These are phyloP conservation scores for Chlorella vulgaris DNA, from an alignment of 139 green algal genomes.

Conservation along the genomic window DNA sequence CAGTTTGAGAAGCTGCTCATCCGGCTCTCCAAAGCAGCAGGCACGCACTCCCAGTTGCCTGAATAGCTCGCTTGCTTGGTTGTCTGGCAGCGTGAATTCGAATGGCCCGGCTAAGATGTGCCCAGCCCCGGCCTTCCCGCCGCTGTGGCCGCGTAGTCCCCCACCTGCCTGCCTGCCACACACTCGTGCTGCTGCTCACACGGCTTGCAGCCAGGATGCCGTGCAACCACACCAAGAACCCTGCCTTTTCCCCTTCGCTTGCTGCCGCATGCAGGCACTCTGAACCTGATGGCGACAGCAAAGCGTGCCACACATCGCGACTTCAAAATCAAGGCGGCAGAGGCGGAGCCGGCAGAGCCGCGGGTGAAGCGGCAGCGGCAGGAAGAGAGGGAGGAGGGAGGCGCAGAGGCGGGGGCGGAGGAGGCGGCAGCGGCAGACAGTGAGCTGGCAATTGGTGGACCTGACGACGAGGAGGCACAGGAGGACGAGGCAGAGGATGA, in stretches of 20 bases:
- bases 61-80: too few relatives aligned
- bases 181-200: too few relatives aligned
- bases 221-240: not conserved
- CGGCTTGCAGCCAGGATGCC: too few relatives aligned
- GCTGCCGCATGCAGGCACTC: not conserved
- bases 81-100: too few relatives aligned
- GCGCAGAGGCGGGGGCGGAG: not conserved
- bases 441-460: too few relatives aligned
- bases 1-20: conserved; percentile 61
- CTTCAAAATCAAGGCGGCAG: conserved; percentile 48
- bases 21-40: conserved; percentile 37
- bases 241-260: not conserved
- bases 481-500: too few relatives aligned
- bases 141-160: too few relatives aligned
- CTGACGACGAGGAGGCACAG: too few relatives aligned
- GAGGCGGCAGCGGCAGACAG: not conserved
- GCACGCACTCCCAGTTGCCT: too few relatives aligned
- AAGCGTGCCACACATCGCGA: conserved; percentile 50
- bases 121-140: too few relatives aligned
- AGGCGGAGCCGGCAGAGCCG: not conserved
- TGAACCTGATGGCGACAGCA: conserved; percentile 21
- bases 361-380: not conserved
- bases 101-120: too few relatives aligned
- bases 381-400: conserved; percentile 23
- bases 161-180: too few relatives aligned